Base-by-base conservation (phyloP, 768 basidiomycete species). In the Russula lepida region DNA sequence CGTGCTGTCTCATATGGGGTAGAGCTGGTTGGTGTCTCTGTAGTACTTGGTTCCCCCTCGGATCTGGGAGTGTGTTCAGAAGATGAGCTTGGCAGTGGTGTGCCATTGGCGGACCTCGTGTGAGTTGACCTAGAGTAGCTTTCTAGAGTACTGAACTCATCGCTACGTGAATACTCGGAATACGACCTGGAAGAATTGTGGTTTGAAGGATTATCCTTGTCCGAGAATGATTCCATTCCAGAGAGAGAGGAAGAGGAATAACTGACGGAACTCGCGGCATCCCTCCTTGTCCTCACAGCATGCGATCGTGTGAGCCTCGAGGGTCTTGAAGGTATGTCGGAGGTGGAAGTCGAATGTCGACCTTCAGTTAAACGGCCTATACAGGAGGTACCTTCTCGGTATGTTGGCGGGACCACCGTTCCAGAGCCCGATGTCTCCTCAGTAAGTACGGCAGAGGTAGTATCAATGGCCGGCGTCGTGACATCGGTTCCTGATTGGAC, bases 121-220 rank as follows among this genome's bases (percentile, higher is more conserved):
- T 65, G 58, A 27, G 56, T 50, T 23, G 58, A 60, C n/a, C 62
- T 54, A 27, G 63, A 51, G 25, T 64, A 37, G 23, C 59, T 64
- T n/a, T 66, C 64, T 28, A 66, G 53, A 21, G 66, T 66, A 47
- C 66, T 66, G 17, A 66, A 39, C 9, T 67, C 30, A 56, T 70
- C 46, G 68, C 48, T 56, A 17, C 49, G 51, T 33, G 66, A 63
- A 61, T 63, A 63, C 28, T 66, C 69, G 13, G 69, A 70, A 65
- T 70, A 63, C 39, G 68, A 54, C n/a, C 67, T 63, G 51, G 71
- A 64, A 39, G 58, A 64, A 1, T 70, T 70, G 52, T 74, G 75
- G 4, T 69, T 71, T 6, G 71, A 69, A 9, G 63, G 64, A 59
- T 85, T 84, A 70, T 85, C 85, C 68, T 83, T 85, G 62, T 88